Base-by-base conservation (phyloP, 2,329 filamentous ascomycete species). In the Claviceps sp. region DNA sequence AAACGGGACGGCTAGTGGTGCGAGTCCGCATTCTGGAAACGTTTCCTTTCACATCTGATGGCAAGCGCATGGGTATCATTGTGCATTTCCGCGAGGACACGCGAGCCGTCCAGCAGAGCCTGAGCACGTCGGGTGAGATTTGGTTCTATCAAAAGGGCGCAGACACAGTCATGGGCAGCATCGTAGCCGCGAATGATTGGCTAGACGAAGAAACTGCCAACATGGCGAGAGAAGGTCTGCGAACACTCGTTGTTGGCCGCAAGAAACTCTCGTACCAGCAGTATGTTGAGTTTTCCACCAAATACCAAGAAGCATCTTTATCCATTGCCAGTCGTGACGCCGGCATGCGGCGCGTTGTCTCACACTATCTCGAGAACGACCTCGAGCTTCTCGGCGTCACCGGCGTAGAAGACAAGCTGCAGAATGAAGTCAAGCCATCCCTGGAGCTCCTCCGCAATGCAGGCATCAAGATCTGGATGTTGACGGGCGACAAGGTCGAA, bases 101-200 rank as follows among this genome's bases (percentile, higher is more conserved):
- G 22, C 72, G 74, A 1, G 70, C 77, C 2, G 64, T 75, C 2
- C 72, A 76, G 1, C 69, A 72, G 0, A 68, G 71, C 41, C 69
- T 79, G 11, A 72, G 75, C 11, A 74, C 75, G 30, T 34, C 30
- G 47, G 82, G 86, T 14, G 91, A 97, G 63, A 91, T 97, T 34
- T 96, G 91, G 86, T 98, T 98, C 70, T 97, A 91, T 63, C 90
- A 98, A 62, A 98, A 98, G 68, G 93, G 93, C 55, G 94, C 93
- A 2, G 94, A 98, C 65, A 97, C 93, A 0, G 91, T 98, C 57
- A 98, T 98, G 94, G 81, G 84, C n/a, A 78, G 84, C 3, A 97
- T 98, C 58, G 93, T 98, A 38, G 88, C 86, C 7, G 82, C 90
- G 18, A 98, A 97, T 63, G 93, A 98, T 70, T 98, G 93, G 94